Percentiles rank a stretch among this genome's conserved stretches.
Conservation (phyloP, 768 basidiomycete genomes). For the Hypsizygus marmoreus region DNA sequence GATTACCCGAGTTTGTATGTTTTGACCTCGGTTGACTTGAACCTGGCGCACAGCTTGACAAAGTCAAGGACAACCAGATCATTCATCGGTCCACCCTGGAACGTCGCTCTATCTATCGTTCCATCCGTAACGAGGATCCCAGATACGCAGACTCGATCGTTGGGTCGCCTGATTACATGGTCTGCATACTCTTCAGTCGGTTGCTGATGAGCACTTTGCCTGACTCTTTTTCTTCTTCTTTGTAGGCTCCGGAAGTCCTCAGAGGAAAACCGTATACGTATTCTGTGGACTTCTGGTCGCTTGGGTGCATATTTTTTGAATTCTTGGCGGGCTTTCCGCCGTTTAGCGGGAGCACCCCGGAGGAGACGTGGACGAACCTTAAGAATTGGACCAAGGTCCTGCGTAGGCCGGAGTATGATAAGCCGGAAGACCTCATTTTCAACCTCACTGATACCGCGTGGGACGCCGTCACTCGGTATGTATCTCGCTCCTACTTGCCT, state of each 20-base stretch:
- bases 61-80: constrained; percentile 91
- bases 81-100: constrained; percentile 92
- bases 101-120: constrained; percentile 91
- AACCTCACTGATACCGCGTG: constrained; percentile 92
- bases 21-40: neutral
- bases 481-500: too few relatives aligned
- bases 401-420: constrained; percentile 91
- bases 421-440: constrained; percentile 95
- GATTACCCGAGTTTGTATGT: neutral
- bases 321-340: constrained; percentile 97
- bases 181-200: too few relatives aligned
- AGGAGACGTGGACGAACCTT: constrained; percentile 98
- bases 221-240: too few relatives aligned
- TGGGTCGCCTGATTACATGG: constrained; percentile 99
- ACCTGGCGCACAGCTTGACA: constrained; percentile 69
- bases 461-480: constrained; percentile 88
- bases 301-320: constrained; percentile 98
- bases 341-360: constrained; percentile 92
- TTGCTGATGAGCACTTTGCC: too few relatives aligned
- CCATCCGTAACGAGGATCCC: constrained; percentile 85
- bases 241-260: constrained; percentile 81
- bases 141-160: constrained; percentile 97
- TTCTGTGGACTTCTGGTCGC: constrained; percentile 97
- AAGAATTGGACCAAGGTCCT: constrained; percentile 97
- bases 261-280: constrained; percentile 94